Percentiles rank a stretch among this genome's conserved stretches.
These are phyloP conservation scores for Phaeosphaeriaceae sp. DNA, from an alignment of 2,329 filamentous ascomycete genomes.

Conservation along the genomic window DNA sequence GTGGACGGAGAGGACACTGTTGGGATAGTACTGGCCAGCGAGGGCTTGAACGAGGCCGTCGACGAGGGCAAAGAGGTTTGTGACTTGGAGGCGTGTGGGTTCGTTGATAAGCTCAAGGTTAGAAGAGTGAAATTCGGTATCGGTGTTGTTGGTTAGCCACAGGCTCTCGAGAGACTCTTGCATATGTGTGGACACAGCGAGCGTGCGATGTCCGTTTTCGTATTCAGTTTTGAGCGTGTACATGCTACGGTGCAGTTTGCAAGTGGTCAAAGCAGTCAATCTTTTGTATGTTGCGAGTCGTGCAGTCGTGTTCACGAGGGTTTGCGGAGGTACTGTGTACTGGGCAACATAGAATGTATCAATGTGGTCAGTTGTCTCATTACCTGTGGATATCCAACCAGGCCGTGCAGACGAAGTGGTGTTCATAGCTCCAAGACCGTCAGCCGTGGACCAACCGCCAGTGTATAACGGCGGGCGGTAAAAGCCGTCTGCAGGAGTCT, in stretches of 20 bases:
- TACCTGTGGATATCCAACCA: background rate
- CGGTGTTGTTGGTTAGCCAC: background rate
- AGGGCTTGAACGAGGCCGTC: conserved; percentile 2
- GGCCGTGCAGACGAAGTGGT: background rate
- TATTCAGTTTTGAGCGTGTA: background rate
- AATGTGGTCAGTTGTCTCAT: background rate
- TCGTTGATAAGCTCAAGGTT: background rate
- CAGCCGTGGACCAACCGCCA: background rate
- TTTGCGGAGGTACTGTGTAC: background rate
- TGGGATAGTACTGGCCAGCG: background rate
- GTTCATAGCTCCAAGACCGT: background rate
- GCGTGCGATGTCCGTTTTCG: background rate
- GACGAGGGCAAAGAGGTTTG: background rate
- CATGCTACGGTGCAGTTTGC: background rate
- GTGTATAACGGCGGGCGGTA: background rate
- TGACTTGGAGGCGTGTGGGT: background rate
- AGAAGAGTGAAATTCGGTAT: background rate
- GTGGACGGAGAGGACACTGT: background rate
- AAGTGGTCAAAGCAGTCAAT: background rate
- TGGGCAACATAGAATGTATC: background rate
- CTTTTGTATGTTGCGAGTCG: background rate
- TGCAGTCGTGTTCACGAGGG: background rate
- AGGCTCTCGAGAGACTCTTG: background rate
- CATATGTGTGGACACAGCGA: background rate
- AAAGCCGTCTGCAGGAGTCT: background rate